Evolutionary conservation across 2,329 filamentous ascomycete species (phyloP).

Genomic region (Aspergillus versicolor): DNA sequence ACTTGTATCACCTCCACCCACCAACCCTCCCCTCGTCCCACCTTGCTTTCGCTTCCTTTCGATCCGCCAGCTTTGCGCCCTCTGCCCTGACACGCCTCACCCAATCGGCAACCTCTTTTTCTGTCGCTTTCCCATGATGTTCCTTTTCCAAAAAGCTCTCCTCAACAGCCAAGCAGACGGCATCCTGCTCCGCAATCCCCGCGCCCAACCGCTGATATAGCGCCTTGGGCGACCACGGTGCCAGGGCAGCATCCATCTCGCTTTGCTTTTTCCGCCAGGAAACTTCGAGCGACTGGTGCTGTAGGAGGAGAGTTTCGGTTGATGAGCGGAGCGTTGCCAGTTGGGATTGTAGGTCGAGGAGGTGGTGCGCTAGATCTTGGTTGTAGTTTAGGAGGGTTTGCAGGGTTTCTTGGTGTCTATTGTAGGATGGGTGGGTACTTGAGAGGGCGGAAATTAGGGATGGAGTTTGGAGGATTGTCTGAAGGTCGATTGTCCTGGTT

Average conservation of each 20-base stretch:
- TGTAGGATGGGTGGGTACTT: constrained; percentile 70
- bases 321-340: constrained; percentile 58
- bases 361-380: constrained; percentile 60
- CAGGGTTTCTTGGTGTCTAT: constrained; percentile 64
- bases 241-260: constrained; percentile 82
- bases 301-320: constrained; percentile 77
- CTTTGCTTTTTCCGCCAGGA: constrained; percentile 86
- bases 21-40: constrained; percentile 97
- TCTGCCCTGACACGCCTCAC: constrained; percentile 77
- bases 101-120: constrained; percentile 85
- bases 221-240: constrained; percentile 80
- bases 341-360: constrained; percentile 46
- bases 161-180: constrained; percentile 76
- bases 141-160: constrained; percentile 82
- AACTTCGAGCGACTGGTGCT: constrained; percentile 83
- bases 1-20: constrained; percentile 71
- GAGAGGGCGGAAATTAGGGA: constrained; percentile 72
- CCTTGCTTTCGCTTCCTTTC: constrained; percentile 82
- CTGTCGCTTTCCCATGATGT: constrained; percentile 58
- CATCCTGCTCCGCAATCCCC: constrained; percentile 78
- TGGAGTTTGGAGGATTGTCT: constrained; percentile 71
- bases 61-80: constrained; percentile 72
- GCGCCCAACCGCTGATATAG: constrained; percentile 79
- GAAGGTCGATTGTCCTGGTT: constrained; percentile 53
- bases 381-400: constrained; percentile 68